phyloP scores from a whole-genome alignment of 805 yeast genomes.

The Dipodascopsis uninucleata region DNA sequence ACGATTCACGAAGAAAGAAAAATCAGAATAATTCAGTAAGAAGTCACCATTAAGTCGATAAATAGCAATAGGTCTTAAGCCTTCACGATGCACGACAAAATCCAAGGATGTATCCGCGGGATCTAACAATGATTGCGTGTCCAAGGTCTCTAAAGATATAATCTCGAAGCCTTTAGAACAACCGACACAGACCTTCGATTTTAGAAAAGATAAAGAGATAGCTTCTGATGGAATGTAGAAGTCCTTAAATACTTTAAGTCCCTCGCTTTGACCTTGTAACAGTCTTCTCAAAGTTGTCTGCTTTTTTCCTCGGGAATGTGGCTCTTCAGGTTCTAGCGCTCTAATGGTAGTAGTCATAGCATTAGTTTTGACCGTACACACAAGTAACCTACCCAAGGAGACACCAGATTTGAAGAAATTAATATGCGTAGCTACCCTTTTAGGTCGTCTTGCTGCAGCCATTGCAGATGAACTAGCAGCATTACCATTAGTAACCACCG shows the following conservation, averaged over 20 bases:
- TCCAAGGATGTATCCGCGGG: slow-evolving; percentile 98
- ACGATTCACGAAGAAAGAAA: slow-evolving; percentile 88
- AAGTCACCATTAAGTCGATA: slow-evolving; percentile 88
- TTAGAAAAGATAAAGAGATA: slow-evolving; percentile 82
- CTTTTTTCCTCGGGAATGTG: slow-evolving; percentile 40
- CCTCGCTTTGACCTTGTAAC: slow-evolving; percentile 48
- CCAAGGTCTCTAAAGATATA: slow-evolving; percentile 76
- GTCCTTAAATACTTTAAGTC: slow-evolving; percentile 69
- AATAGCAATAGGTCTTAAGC: slow-evolving; percentile 83
- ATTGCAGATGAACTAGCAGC: slow-evolving; percentile 37
- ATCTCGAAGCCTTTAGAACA: slow-evolving; percentile 96
- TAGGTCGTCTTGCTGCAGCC: slow-evolving; percentile 54
- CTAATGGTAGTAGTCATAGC: slow-evolving; percentile 70
- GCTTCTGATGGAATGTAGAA: slow-evolving; percentile 84
- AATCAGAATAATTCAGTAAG: slow-evolving; percentile 82
- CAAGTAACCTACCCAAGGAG: slow-evolving; percentile 81
- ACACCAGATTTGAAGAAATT: slow-evolving; percentile 89
- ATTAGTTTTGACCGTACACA: slow-evolving; percentile 84
- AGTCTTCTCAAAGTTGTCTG: slow-evolving; percentile 41
- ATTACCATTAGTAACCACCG: slow-evolving; percentile 4
- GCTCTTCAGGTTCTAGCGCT: slow-evolving; percentile 86
- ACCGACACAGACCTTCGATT: slow-evolving; percentile 86
- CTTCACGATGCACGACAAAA: slow-evolving; percentile 80
- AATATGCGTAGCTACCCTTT: slow-evolving; percentile 81
- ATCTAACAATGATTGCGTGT: slow-evolving; percentile 84